Percentiles rank a stretch among this genome's conserved stretches.
Conservation (phyloP, 108 stramenopile species). For the Chaetoceros tenuissimus region DNA sequence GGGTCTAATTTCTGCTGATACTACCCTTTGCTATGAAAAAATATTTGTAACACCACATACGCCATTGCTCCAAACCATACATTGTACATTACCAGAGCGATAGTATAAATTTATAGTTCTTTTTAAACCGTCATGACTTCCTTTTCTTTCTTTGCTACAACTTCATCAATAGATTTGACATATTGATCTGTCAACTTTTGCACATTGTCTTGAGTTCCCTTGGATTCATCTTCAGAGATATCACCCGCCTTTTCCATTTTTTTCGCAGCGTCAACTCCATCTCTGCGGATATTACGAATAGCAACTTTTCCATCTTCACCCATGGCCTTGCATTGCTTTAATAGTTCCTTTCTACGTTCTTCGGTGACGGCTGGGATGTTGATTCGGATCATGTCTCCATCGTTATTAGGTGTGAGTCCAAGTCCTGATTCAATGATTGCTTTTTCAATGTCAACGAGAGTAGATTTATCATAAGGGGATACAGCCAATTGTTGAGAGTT, state of each 20-base stretch:
- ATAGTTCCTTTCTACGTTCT: constrained; percentile 90
- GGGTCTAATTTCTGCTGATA: too few species aligned
- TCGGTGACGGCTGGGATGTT: constrained; percentile 91
- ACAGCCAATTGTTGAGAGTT: constrained; percentile 84
- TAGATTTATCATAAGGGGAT: constrained; percentile 78
- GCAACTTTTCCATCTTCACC: constrained; percentile 94
- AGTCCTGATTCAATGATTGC: constrained; percentile 85
- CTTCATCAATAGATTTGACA: constrained; percentile 83
- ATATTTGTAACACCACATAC: too few species aligned
- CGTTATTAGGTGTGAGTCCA: constrained; percentile 86
- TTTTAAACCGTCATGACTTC: constrained; percentile 87
- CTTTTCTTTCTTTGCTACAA: constrained; percentile 85
- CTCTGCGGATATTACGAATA: constrained; percentile 81
- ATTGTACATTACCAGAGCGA: too few species aligned
- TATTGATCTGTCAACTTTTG: constrained; percentile 88
- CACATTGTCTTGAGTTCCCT: constrained; percentile 69
- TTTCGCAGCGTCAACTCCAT: constrained; percentile 81
- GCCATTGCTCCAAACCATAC: too few species aligned
- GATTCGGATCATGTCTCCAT: constrained; percentile 84
- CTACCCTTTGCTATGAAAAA: too few species aligned
- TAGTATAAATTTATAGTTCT: too few species aligned
- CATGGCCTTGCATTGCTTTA: constrained; percentile 87
- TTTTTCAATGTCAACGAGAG: constrained; percentile 65
- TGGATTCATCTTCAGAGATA: constrained; percentile 79
- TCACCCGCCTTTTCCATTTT: constrained; percentile 85